These are phyloP conservation scores for Physaria fendleri DNA, from an alignment of 345 rosid species.

Conservation along the genomic window DNA sequence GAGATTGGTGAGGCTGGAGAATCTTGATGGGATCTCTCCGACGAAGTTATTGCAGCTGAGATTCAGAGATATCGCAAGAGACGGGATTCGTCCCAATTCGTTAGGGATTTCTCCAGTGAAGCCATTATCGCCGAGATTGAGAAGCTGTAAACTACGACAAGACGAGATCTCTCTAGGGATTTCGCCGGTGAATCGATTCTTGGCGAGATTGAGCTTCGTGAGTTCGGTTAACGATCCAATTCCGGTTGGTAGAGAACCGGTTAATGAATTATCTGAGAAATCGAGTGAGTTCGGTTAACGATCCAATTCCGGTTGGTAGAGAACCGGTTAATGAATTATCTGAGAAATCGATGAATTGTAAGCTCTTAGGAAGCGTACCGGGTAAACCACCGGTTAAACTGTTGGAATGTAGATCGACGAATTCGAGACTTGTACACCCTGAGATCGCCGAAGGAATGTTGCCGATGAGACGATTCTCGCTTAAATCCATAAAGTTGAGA, in stretches of 20 bases:
- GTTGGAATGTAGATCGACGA: too few relatives aligned
- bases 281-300: slow-evolving; percentile 58
- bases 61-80: slow-evolving; percentile 79
- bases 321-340: slow-evolving; percentile 65
- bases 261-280: slow-evolving; percentile 65
- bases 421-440: slow-evolving; percentile 57
- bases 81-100: slow-evolving; percentile 64
- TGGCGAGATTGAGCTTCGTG: slow-evolving; percentile 68
- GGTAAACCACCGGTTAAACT: slow-evolving; percentile 65
- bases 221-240: slow-evolving; percentile 61
- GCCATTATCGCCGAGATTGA: slow-evolving; percentile 61
- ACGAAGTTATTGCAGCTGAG: slow-evolving; percentile 73
- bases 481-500: slow-evolving; percentile 71
- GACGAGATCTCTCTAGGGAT: slow-evolving; percentile 66
- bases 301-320: slow-evolving; percentile 52
- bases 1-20: slow-evolving; percentile 66
- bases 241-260: slow-evolving; percentile 50
- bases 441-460: slow-evolving; percentile 51
- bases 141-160: slow-evolving; percentile 66
- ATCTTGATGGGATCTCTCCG: slow-evolving; percentile 61
- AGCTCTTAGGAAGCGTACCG: slow-evolving; percentile 51
- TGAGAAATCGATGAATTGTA: slow-evolving; percentile 66
- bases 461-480: slow-evolving; percentile 58
- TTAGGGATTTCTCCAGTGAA: slow-evolving; percentile 77
- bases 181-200: slow-evolving; percentile 57